Evolutionary conservation across 345 rosid species (phyloP), one percentile per base, ranked within the genome.

Genomic region (Camelina laxa): DNA sequence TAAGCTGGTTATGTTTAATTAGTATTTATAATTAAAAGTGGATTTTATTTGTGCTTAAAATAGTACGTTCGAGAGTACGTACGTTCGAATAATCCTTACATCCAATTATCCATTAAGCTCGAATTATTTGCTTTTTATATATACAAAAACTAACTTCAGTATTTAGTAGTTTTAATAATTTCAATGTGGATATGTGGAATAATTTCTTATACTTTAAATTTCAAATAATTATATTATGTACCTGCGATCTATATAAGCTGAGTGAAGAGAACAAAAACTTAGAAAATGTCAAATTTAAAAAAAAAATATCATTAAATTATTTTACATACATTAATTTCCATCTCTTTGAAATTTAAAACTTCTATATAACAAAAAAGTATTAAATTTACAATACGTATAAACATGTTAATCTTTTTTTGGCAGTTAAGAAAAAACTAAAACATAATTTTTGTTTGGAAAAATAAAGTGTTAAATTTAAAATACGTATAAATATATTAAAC

Each of bases 171-270:
- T 49, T 70, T 65, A 65, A 56, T 70, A 54, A 77, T 58, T 63
- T 31, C 72, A 71, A 65, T 56, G 76, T 77, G 56, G 72, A 57
- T 49, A n/a, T 65, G 55, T 58, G 56, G 80, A 70, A 77, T 77
- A 65, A 31, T 56, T 55, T 56, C 16, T 56, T 47, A n/a, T 3
- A 14, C 4, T 21, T 50, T 1, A 20, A n/a, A 42, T 12, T 16
- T n/a, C 54, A 22, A 60, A 61, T 35, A 60, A 30, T 24, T 6
- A 39, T 53, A 64, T 62, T 69, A 55, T 44, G 45, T 68, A 35
- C 14, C 19, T n/a, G 48, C 20, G 19, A 44, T 56, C 41, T 51
- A 27, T 24, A 30, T n/a, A n/a, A n/a, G n/a, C n/a, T n/a, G n/a
- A n/a, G n/a, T n/a, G n/a, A n/a, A n/a, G n/a, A 31, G 61, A 51